These are phyloP conservation scores for Pseudopyricularia javanii DNA, from an alignment of 2,329 filamentous ascomycete genomes.

Conservation along the genomic window DNA sequence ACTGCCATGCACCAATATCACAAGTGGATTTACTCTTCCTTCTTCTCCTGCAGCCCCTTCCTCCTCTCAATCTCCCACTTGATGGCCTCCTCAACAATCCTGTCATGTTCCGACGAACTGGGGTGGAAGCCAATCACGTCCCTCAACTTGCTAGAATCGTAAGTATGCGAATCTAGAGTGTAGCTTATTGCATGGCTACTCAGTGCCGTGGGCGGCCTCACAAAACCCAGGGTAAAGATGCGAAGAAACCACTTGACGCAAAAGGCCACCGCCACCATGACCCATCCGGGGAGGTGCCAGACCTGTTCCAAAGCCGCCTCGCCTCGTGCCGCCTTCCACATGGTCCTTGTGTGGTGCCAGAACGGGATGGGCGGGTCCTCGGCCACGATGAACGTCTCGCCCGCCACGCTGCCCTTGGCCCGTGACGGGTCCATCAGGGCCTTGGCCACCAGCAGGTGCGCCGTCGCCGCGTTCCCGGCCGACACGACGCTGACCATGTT, in stretches of 20 bases:
- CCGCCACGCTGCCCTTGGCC: constrained; percentile 11
- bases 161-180: constrained; percentile 9
- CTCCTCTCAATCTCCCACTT: constrained; percentile 7
- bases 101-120: constrained; percentile 6
- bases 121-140: constrained; percentile 8
- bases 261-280: constrained; percentile 8
- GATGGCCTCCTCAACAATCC: constrained; percentile 7
- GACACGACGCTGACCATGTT: constrained; percentile 17
- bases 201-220: constrained; percentile 11
- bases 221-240: constrained; percentile 12
- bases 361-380: constrained; percentile 18
- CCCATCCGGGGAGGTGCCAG: constrained; percentile 13
- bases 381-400: constrained; percentile 22
- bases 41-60: not conserved
- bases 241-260: constrained; percentile 11
- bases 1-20: no score
- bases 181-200: constrained; percentile 12
- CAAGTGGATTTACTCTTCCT: not conserved
- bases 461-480: constrained; percentile 12
- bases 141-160: constrained; percentile 8
- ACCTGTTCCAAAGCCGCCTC: constrained; percentile 4
- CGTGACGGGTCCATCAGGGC: constrained; percentile 10
- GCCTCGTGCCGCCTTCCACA: constrained; percentile 12
- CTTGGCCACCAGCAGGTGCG: constrained; percentile 16
- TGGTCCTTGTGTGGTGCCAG: constrained; percentile 15